phyloP scores from a whole-genome alignment of 2,329 filamentous ascomycete species.

The Botrytis fabae region DNA sequence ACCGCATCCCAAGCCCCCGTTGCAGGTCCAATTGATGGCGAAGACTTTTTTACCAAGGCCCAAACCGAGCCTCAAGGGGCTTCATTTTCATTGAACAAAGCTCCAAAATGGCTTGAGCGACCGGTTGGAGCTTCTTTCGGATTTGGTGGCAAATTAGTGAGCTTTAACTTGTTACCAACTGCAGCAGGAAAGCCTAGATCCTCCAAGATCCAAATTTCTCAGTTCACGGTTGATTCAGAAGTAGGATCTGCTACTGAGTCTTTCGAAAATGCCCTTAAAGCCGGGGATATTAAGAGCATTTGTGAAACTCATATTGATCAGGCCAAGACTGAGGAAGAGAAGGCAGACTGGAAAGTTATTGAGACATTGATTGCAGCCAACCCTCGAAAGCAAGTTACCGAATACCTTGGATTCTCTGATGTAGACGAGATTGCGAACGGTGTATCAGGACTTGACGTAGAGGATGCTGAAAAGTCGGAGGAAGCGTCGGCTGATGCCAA shows the following conservation, averaged over 20 bases:
- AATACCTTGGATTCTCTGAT: slow-evolving; percentile 80
- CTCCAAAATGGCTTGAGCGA: slow-evolving; percentile 87
- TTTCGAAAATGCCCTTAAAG: slow-evolving; percentile 80
- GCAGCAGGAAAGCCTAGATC: slow-evolving; percentile 63
- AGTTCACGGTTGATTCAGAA: slow-evolving; percentile 84
- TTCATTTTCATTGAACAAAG: slow-evolving; percentile 81
- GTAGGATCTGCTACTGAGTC: slow-evolving; percentile 81
- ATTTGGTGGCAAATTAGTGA: slow-evolving; percentile 89
- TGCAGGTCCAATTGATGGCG: slow-evolving; percentile 75
- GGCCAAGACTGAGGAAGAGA: slow-evolving; percentile 84
- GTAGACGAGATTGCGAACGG: slow-evolving; percentile 54
- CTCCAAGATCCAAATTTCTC: slow-evolving; percentile 80
- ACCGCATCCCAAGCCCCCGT: slow-evolving; percentile 66
- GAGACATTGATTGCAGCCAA: slow-evolving; percentile 83
- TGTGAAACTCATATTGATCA: slow-evolving; percentile 76
- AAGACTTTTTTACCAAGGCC: slow-evolving; percentile 95
- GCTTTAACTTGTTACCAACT: slow-evolving; percentile 61
- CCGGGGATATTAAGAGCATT: slow-evolving; percentile 74
- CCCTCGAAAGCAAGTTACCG: slow-evolving; percentile 80
- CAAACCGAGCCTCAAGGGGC: slow-evolving; percentile 88
- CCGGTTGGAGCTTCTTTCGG: slow-evolving; percentile 88
- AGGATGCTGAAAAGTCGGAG: slow-evolving; percentile 44
- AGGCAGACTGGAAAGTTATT: slow-evolving; percentile 93
- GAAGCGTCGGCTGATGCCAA: slow-evolving; percentile 51
- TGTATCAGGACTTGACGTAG: slow-evolving; percentile 44